These are phyloP conservation scores for Achaetomiella virescens DNA, from an alignment of 495 filamentous ascomycete species.

Conservation along the genomic window DNA sequence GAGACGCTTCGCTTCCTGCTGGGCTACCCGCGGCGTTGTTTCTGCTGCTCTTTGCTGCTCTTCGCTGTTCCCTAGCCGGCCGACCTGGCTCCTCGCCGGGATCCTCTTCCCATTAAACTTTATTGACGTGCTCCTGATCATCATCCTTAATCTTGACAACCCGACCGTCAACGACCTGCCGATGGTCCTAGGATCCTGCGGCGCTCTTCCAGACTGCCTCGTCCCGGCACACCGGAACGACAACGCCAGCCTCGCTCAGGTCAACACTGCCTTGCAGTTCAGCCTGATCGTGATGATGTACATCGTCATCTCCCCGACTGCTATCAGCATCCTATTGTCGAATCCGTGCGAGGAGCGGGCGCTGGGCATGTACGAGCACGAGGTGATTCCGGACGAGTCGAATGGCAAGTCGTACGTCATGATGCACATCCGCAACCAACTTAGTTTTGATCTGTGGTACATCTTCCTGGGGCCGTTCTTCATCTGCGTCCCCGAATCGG, in stretches of 20 bases:
- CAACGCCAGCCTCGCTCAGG: slow-evolving; percentile 58
- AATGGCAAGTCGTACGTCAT: slow-evolving; percentile 69
- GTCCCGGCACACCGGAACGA: slow-evolving; percentile 78
- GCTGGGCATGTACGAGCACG: slow-evolving; percentile 67
- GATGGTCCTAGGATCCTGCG: slow-evolving; percentile 58
- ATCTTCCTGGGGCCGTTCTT: slow-evolving; percentile 75
- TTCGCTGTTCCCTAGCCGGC: slow-evolving; percentile 72
- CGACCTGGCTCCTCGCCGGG: slow-evolving; percentile 86
- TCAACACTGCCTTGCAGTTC: slow-evolving; percentile 84
- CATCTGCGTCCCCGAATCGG: slow-evolving; percentile 72
- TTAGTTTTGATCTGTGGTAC: slow-evolving; percentile 77
- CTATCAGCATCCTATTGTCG: slow-evolving; percentile 79
- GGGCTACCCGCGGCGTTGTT: slow-evolving; percentile 84
- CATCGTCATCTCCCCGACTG: slow-evolving; percentile 90
- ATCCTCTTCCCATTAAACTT: slow-evolving; percentile 70
- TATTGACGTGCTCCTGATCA: slow-evolving; percentile 75
- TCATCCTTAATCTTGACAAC: slow-evolving; percentile 75
- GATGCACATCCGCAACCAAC: slow-evolving; percentile 73
- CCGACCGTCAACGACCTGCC: slow-evolving; percentile 53
- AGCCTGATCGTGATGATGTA: slow-evolving; percentile 98
- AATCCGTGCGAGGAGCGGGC: slow-evolving; percentile 93
- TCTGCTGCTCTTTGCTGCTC: too few species aligned
- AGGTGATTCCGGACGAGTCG: slow-evolving; percentile 41
- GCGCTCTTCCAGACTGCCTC: slow-evolving; percentile 79
- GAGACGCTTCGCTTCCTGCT: slow-evolving; percentile 80